Evolutionary conservation across 345 rosid species (phyloP), one percentile per base, ranked within the genome.

Genomic region (Adansonia digitata): DNA sequence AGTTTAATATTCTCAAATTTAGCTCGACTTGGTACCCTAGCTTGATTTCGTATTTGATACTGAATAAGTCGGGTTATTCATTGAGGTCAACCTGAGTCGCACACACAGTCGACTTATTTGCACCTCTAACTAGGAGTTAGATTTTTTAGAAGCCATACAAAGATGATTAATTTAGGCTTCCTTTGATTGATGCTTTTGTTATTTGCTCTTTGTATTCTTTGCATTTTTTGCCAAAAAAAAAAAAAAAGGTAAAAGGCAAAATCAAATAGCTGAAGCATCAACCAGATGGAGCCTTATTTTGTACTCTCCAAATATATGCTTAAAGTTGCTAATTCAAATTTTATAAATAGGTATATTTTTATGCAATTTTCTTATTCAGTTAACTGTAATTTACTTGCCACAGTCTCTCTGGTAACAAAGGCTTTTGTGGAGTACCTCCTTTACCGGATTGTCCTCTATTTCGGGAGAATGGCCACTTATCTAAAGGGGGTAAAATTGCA

Each of bases 401-500:
- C 94, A 96, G 99, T 82, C 91, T 96, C 65, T 86, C 97, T 24
- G 95, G 89, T 69, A 96, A 96, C 86, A 96, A 93, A 83, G 97
- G 90, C 39, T 80, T 96, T 83, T 96, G 99, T 29, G 98, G 99
- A 5, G 92, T 84, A 59, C 91, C 97, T 43, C 60, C 97, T 60
- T 79, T 93, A 81, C 91, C 94, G 0, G 63, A 83, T 0, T 96
- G 99, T 78, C 92, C 97, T 51, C 20, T 88, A 7, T 67, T 96
- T 64, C 93, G 99, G 99, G 89, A 90, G 74, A 85, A 92, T 74
- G 98, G 97, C 5, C 89, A 82, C 68, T 80, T 96, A 77, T 96
- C 99, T 57, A 84, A 84, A n/a, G 92, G 91, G 0, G 97, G 94
- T 73, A 90, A 87, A 90, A 75, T 88, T 66, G 97, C 84, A 39